These are phyloP conservation scores for Saccharomycopsis synnaedendra DNA, from an alignment of 805 yeast genomes.

Conservation along the genomic window DNA sequence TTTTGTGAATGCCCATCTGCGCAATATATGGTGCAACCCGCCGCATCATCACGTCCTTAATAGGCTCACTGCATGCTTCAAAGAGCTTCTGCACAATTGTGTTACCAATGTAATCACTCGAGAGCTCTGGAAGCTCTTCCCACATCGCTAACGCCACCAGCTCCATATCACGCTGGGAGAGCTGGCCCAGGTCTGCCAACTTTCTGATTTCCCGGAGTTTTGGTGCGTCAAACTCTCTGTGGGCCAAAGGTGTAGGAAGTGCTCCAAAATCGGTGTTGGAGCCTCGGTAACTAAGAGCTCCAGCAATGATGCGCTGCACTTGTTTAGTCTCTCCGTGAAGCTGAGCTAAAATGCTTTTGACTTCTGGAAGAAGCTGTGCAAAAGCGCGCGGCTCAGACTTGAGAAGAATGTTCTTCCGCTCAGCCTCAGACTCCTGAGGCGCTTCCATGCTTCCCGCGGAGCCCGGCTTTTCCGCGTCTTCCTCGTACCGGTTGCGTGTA, in stretches of 20 bases:
- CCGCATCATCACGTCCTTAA: constrained; percentile 73
- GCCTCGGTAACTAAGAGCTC: constrained; percentile 33
- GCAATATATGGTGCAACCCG: constrained; percentile 71
- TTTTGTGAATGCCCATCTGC: constrained; percentile 90
- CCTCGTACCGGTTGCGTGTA: constrained; percentile 5
- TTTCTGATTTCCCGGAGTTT: constrained; percentile 80
- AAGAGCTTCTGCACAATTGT: constrained; percentile 91
- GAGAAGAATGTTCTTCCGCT: constrained; percentile 4
- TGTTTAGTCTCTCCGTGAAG: neutral
- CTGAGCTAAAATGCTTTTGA: constrained; percentile 1
- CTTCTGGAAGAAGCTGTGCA: neutral
- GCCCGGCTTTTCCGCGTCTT: neutral
- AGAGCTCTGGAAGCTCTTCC: constrained; percentile 79
- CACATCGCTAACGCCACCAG: constrained; percentile 75
- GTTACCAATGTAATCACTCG: constrained; percentile 90
- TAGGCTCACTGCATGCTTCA: constrained; percentile 52
- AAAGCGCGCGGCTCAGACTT: constrained; percentile 7
- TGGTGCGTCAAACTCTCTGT: constrained; percentile 78
- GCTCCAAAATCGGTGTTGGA: constrained; percentile 55
- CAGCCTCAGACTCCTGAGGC: neutral
- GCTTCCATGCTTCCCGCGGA: neutral
- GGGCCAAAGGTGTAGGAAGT: constrained; percentile 58
- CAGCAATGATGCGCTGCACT: constrained; percentile 28
- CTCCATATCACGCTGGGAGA: constrained; percentile 51
- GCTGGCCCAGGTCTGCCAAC: constrained; percentile 34